Evolutionary conservation across 768 basidiomycete species (phyloP), one percentile per base, ranked within the genome.

Genomic region (Suillus subaureus): DNA sequence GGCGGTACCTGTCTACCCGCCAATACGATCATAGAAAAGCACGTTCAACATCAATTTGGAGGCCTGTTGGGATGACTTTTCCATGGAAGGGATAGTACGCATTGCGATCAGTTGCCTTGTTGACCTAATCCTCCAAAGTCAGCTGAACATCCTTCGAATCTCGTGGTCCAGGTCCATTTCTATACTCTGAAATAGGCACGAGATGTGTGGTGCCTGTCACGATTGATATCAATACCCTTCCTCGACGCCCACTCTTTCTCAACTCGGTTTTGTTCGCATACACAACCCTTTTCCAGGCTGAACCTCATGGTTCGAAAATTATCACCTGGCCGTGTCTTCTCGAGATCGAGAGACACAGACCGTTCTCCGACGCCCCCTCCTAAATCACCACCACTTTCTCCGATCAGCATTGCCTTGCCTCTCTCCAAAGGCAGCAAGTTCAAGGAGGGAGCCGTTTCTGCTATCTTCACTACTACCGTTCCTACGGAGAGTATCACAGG

Each of bases 361-460:
- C 61, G 52, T 65, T 68, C 39, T 49, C 67, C 66, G 39, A 23
- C 62, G 6, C 70, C 67, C 3, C 65, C 73, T 43, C 33, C 57
- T 18, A 40, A 65, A 39, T 67, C 70, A 1, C 55, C 71, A 16
- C 67, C 68, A 16, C 61, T 54, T 31, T 76, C 74, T 3, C 70
- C 70, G 0, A 57, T 68, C 26, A 28, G 51, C 26, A 1, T 62
- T 3, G 65, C 65, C 12, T 67, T 69, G 47, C 74, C 68, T 15
- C 67, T 69, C 23, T 62, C 69, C 35, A 69, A 70, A 15, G 76
- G 74, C 21, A 76, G 75, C 65, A 71, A 73, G 28, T 77, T 76
- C 62, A 70, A 62, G 28, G 75, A 76, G 21, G 73, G 69, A 0
- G 40, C 66, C 3, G 63, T 70, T 23, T 76, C 75, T 2, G 75